Conservation (phyloP, 306 rosid species). For the Purshia tridentata region DNA sequence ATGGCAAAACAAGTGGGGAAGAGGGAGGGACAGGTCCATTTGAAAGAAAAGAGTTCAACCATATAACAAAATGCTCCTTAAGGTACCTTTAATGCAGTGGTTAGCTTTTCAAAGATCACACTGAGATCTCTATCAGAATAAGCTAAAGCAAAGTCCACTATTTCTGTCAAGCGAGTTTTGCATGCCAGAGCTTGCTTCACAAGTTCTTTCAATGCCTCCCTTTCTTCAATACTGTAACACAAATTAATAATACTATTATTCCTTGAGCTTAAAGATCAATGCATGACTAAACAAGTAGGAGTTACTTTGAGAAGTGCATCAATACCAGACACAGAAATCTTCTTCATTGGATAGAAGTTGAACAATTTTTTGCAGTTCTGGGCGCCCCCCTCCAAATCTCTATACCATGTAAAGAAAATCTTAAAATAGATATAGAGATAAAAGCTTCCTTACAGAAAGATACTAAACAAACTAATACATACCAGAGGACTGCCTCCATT, state of each 20-base stretch:
- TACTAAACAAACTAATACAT: slow-evolving; percentile 30
- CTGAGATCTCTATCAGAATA: slow-evolving; percentile 47
- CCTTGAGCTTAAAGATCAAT: background rate
- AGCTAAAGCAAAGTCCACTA: slow-evolving; percentile 45
- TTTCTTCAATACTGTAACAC: slow-evolving; percentile 69
- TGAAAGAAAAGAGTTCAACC: slow-evolving; percentile 15
- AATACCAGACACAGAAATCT: slow-evolving; percentile 59
- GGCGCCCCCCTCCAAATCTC: slow-evolving; percentile 50
- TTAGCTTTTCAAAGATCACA: slow-evolving; percentile 45
- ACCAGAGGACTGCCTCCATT: slow-evolving; percentile 58
- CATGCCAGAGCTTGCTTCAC: slow-evolving; percentile 65
- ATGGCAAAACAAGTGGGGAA: background rate
- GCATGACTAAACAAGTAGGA: background rate
- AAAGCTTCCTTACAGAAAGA: slow-evolving; percentile 5
- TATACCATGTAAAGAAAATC: slow-evolving; percentile 41
- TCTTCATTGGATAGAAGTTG: slow-evolving; percentile 51
- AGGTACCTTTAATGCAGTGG: slow-evolving; percentile 65
- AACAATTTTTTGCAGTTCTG: slow-evolving; percentile 51
- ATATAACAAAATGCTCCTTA: slow-evolving; percentile 9
- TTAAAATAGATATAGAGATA: slow-evolving; percentile 7
- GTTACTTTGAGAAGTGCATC: slow-evolving; percentile 6
- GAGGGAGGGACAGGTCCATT: background rate
- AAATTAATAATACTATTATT: background rate
- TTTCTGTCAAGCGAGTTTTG: slow-evolving; percentile 54
- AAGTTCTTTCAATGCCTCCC: slow-evolving; percentile 50